Evolutionary conservation across 805 yeast species (phyloP).

Genomic region (Metschnikowia kofuensis): DNA sequence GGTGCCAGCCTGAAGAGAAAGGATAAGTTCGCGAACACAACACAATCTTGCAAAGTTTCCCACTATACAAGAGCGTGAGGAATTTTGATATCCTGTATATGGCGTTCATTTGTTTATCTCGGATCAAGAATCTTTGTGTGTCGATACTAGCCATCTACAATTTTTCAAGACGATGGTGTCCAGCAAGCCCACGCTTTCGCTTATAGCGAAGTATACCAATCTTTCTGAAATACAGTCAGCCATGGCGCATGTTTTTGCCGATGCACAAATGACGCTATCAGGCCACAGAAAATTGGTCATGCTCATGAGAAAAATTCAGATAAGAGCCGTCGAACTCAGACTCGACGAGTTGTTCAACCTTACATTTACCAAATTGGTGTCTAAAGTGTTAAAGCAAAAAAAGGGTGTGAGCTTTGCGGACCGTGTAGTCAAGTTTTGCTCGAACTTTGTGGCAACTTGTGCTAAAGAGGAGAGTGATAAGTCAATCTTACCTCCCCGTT

Average conservation of each 20-base stretch:
- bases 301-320: conserved; percentile 56
- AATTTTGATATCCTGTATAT: no score
- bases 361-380: conserved; percentile 57
- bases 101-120: no score
- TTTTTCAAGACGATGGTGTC: conserved; percentile 6
- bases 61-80: no score
- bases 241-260: conserved; percentile 70
- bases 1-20: no score
- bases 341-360: conserved; percentile 58
- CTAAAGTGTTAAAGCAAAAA: conserved; percentile 64
- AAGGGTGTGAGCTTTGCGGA: conserved; percentile 73
- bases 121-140: conserved; percentile 27
- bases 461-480: conserved; percentile 30
- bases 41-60: no score
- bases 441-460: conserved; percentile 53
- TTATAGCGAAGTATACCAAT: conserved; percentile 8
- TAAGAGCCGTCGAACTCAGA: conserved; percentile 50
- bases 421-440: conserved; percentile 66
- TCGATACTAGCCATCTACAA: conserved; percentile 27
- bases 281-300: conserved; percentile 75
- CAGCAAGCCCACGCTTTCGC: conserved; percentile 16
- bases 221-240: conserved; percentile 27
- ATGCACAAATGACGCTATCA: conserved; percentile 69
- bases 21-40: no score
- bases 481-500: conserved; percentile 15